Base-by-base conservation (phyloP, 805 yeast species). In the Wickerhamomyces rabaulensis region DNA sequence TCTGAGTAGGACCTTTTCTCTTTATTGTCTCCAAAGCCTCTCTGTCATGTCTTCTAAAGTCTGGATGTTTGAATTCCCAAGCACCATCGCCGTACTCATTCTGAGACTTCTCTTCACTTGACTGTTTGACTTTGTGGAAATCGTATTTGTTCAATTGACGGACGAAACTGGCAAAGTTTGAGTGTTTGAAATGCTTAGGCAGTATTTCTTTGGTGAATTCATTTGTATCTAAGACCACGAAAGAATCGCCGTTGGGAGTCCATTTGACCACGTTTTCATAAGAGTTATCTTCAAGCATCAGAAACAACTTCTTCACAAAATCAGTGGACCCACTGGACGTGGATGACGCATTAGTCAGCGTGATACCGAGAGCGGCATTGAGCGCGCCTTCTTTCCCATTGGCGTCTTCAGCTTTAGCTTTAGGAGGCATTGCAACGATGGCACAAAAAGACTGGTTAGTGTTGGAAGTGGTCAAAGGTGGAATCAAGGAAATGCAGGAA, bases 61-160 rank as follows among this genome's bases (percentile, higher is more conserved):
- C 88, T 0, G 97, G 95, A 64, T 94, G 98, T 61, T 82, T 81
- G 70, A 94, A 92, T 64, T 92, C 97, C 97, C 98, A 92, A 19
- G 91, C 82, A 64, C 84, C 80, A 47, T 83, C 89, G 36, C 90
- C 87, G 57, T 82, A 81, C 48, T 80, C 79, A 25, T 68, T 66
- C 42, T 61, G 61, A 43, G 70, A 75, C 56, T 75, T 76, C 50
- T 79, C 86, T 54, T 82, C 90, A 48, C 73, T 78, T 37, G 86
- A 71, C 40, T 80, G 73, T 62, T 92, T 87, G 40, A 94, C 95
- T 68, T 94, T 94, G 72, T 94, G 99, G 71, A 94, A 94, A 66
- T 92, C 99, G 62, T 94, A 94, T 67, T 94, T 94, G 74, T 94
- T 94, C 58, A 94, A 73, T 64, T 94, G 99, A 40, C 99, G 78